Base-by-base conservation (phyloP, 2,329 filamentous ascomycete species). In the Trichophyton mentagrophytes region DNA sequence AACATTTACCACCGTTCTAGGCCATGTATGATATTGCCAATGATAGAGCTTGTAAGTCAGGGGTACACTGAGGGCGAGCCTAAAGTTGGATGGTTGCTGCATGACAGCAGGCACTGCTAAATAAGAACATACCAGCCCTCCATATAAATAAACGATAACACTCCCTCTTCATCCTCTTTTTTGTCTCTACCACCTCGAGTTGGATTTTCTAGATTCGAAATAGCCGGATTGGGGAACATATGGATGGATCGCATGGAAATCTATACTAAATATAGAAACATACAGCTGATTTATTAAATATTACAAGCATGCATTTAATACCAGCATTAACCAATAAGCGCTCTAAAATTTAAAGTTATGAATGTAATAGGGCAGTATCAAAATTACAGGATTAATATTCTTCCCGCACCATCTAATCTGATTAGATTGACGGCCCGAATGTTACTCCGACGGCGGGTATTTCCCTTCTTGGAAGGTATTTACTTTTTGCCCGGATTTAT, bases 11-110 rank as follows among this genome's bases (percentile, higher is more conserved):
- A 2, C 11, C n/a, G 20, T 53, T 1, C 42, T 61, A 90, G 87
- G 90, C 91, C 46, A 96, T 96, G 89, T 90, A 89, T 69, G 88
- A 90, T 67, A 96, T 96, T 69, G 91, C 91, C 33, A 82, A 83
- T 58, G 89, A 96, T 69, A 82, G 91, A 57, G 89, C 86, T 0
- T 1, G n/a, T 44, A 44, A 44, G 40, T 44, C 49, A 15, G 27
- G 15, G 15, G 27, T 25, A 17, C 15, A 33, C 22, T 30, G 22
- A 17, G 20, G 17, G 22, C 11, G 7, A 30, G 42, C 13, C 20
- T n/a, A n/a, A 46, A 46, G 42, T 11, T 46, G 15, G 42, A 20
- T 9, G 1, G 33, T n/a, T 2, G 15, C 11, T 46, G 17, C 42
- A 20, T 44, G 13, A n/a, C 17, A 46, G 42, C 7, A 46, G 42